Evolutionary conservation across 2,329 filamentous ascomycete species (phyloP), one percentile per base, ranked within the genome.

Genomic region (Ceratocystis papillata): DNA sequence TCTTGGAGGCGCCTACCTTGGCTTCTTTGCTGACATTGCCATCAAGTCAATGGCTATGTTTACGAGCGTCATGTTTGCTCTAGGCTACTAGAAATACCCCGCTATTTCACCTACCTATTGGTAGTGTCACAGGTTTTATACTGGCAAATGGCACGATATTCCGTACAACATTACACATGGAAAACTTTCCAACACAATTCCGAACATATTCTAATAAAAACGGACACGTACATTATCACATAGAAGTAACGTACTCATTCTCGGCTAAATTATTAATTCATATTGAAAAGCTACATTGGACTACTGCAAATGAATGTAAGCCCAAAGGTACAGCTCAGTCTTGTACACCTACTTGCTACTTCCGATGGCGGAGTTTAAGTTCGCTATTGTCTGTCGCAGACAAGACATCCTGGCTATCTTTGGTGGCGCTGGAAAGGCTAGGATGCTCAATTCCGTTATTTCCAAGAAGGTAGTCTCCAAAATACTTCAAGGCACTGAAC

Each of bases 401-500:
- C 44, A 30, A 55, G 20, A 41, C 6, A 15, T 71, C 65, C 22
- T 71, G 72, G 20, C 71, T 69, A 8, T 72, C 70, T 1, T 71
- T 69, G 8, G 30, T n/a, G 20, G 28, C 17, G n/a, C n/a, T 20
- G 5, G 8, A 25, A 6, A 68, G 65, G 2, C 72, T 69, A 12
- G 72, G 69, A 66, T 74, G 76, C 71, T 87, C 84, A 69, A 86
- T 86, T 1, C 85, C 85, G 69, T 87, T 87, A 70, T 87, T 87
- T 1, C 85, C 84, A 15, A 90, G 77, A 67, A 94, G 77, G 72
- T 90, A 96, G 70, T 88, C 85, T 1, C 89, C 91, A 72, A 96
- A 86, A 71, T 92, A 92, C 72, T 92, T 83, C 69, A 96, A 80
- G 0, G 91, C 90, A 70, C 88, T 87, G 70, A 93, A 85, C 50